These are phyloP conservation scores for Fusarium sp. DNA, from an alignment of 2,329 filamentous ascomycete species.

Conservation along the genomic window DNA sequence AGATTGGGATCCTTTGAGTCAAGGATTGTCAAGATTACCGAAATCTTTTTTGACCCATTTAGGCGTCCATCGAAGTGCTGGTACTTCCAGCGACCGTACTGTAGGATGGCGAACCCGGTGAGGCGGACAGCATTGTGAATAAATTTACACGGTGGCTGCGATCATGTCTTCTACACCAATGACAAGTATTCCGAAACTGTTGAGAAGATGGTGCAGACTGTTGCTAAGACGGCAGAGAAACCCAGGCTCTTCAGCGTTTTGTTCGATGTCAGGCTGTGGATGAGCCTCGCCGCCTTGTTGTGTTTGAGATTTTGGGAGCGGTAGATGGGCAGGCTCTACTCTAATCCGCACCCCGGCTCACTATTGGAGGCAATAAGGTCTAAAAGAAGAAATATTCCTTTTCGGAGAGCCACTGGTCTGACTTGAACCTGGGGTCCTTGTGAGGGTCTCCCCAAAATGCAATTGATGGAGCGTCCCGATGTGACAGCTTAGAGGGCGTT, in stretches of 20 bases:
- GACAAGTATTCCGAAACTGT: background rate
- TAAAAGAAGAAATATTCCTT: background rate
- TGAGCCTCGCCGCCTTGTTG: background rate
- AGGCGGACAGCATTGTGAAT: background rate
- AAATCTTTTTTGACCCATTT: background rate
- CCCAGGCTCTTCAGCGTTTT: background rate
- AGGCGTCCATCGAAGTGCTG: background rate
- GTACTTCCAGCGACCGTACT: background rate
- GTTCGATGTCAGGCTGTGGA: background rate
- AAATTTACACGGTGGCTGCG: background rate
- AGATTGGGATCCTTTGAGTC: background rate
- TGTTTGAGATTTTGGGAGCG: background rate
- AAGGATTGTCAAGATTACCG: slow-evolving; percentile 12
- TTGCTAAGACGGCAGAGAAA: background rate
- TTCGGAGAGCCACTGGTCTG: background rate
- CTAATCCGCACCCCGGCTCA: background rate
- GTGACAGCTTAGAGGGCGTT: background rate
- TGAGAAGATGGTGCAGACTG: background rate
- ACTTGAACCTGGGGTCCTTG: background rate
- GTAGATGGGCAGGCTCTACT: too few species aligned
- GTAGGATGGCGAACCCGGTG: background rate
- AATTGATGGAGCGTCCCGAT: too few species aligned
- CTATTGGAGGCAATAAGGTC: background rate
- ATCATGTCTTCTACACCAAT: background rate
- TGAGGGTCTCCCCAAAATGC: background rate